phyloP scores from a whole-genome alignment of 2,329 filamentous ascomycete species.

The Septoria petroselini region DNA sequence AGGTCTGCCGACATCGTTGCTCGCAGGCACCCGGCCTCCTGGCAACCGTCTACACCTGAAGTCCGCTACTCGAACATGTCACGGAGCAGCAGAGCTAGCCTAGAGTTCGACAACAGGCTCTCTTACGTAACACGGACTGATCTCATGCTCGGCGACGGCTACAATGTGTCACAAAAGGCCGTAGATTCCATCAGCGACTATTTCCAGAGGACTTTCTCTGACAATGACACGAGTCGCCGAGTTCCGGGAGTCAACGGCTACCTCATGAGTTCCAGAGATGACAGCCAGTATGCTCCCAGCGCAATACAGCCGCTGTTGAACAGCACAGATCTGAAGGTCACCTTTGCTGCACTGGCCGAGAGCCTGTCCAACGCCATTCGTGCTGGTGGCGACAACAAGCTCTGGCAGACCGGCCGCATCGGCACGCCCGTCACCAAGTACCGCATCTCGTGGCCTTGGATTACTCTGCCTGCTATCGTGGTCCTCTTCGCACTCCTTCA shows the following conservation, averaged over 20 bases:
- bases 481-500: conserved; percentile 6
- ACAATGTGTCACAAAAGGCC: conserved; percentile 18
- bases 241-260: background rate
- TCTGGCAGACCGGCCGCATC: conserved; percentile 1
- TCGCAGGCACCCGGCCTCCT: background rate
- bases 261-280: background rate
- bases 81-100: too few relatives aligned
- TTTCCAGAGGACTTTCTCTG: conserved; percentile 8
- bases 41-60: background rate
- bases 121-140: conserved; percentile 8
- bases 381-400: conserved; percentile 10
- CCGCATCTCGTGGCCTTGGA: conserved; percentile 11
- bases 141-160: conserved; percentile 7
- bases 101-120: too few relatives aligned
- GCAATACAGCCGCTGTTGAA: background rate
- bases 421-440: conserved; percentile 1
- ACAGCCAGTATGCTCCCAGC: background rate
- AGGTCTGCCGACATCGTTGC: background rate
- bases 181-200: conserved; percentile 12
- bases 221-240: background rate
- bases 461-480: conserved; percentile 5
- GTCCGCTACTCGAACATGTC: background rate
- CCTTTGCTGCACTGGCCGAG: conserved; percentile 14
- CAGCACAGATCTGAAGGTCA: conserved; percentile 6
- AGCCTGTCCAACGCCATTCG: conserved; percentile 24